Evolutionary conservation across 1,284 basidiomycete genomes (phyloP).

Genomic region (Veloporphyrellus conicus): DNA sequence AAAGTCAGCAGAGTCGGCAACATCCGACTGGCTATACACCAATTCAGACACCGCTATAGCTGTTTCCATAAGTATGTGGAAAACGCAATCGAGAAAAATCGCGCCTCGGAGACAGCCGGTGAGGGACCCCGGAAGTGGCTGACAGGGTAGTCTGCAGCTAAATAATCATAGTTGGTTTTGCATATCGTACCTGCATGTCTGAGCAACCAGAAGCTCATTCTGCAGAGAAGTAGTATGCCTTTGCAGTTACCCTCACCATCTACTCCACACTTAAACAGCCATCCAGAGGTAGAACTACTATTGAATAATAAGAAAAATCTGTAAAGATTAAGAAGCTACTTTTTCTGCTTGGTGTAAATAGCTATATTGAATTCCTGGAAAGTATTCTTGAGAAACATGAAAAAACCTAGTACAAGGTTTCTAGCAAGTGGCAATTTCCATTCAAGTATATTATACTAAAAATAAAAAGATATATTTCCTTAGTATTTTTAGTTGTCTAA

Average conservation of each 20-base stretch:
- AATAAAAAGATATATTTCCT: not conserved
- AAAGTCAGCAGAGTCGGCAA: too few species aligned
- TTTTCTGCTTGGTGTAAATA: not conserved
- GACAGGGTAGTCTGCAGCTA: too few species aligned
- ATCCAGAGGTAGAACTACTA: not conserved
- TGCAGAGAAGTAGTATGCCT: not conserved
- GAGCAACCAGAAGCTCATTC: too few species aligned
- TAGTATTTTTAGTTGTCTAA: not conserved
- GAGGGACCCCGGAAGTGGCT: too few species aligned
- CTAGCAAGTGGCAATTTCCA: not conserved
- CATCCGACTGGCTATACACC: too few species aligned
- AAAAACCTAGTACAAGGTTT: constrained; percentile 3
- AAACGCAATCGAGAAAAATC: too few species aligned
- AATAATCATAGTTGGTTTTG: too few species aligned
- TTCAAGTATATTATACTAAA: not conserved
- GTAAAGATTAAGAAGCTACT: constrained; percentile 3
- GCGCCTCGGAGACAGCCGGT: too few species aligned
- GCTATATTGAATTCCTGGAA: constrained; percentile 5
- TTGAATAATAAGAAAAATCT: constrained; percentile 3
- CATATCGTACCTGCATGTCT: too few species aligned
- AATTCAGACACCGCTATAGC: too few species aligned
- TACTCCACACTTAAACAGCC: constrained; percentile 2
- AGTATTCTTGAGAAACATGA: constrained; percentile 9
- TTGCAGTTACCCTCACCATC: constrained; percentile 1
- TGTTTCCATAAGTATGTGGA: too few species aligned